Conservation (phyloP, 208 protist species). For the Naegleria lovaniensis region DNA sequence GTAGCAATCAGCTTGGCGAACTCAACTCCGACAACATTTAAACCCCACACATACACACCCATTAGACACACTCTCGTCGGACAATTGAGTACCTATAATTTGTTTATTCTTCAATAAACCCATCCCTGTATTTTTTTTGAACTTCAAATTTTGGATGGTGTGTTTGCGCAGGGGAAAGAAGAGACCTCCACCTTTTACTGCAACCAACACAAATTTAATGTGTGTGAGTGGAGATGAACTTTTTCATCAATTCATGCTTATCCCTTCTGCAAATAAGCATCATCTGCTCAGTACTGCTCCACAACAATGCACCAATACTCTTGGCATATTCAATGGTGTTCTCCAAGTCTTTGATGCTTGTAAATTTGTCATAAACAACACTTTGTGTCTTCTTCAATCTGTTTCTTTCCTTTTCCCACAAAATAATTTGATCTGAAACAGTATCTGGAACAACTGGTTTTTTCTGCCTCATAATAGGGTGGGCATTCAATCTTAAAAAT, state of each 20-base stretch:
- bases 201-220: too few species aligned
- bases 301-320: background rate
- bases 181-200: too few species aligned
- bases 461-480: constrained; percentile 19
- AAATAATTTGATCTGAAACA: constrained; percentile 21
- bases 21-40: too few species aligned
- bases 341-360: background rate
- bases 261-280: constrained; percentile 17
- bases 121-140: background rate
- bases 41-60: too few species aligned
- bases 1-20: too few species aligned
- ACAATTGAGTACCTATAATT: too few species aligned
- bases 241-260: background rate
- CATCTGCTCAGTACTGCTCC: background rate
- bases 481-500: constrained; percentile 5
- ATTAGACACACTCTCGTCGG: too few species aligned
- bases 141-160: too few species aligned
- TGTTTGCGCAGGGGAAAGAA: too few species aligned
- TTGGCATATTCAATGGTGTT: background rate
- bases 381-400: background rate
- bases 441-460: constrained; percentile 8
- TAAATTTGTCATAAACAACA: constrained; percentile 17
- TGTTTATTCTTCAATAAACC: too few species aligned
- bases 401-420: constrained; percentile 27
- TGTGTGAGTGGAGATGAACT: background rate